Evolutionary conservation across 1,284 basidiomycete species (phyloP).

Genomic region (Tetrapyrgos nigripes): DNA sequence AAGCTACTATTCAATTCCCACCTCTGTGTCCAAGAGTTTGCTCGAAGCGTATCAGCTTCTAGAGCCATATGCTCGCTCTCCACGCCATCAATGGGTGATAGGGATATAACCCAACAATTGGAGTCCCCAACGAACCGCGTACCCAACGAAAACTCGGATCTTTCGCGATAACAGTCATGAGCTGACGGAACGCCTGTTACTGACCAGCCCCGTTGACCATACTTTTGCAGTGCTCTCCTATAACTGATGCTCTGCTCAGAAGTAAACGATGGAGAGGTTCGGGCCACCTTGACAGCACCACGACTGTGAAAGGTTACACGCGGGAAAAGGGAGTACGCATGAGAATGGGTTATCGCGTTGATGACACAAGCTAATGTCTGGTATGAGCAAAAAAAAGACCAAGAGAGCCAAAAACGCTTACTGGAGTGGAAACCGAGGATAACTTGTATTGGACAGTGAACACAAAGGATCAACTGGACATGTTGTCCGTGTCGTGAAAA

Average conservation of each 20-base stretch:
- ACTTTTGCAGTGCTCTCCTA: constrained; percentile 16
- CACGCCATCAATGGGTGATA: not conserved
- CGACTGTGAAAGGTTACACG: constrained; percentile 16
- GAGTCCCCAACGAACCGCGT: constrained; percentile 18
- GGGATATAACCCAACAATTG: constrained; percentile 16
- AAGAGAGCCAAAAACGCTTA: not conserved
- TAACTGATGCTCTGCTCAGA: not conserved
- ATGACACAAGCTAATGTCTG: constrained; percentile 49
- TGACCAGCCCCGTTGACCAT: constrained; percentile 21
- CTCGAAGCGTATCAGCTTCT: not conserved
- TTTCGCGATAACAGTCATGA: not conserved
- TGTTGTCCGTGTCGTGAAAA: not conserved
- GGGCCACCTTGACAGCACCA: not conserved
- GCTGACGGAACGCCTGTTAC: not conserved
- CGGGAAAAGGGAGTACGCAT: constrained; percentile 23
- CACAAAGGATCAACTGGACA: not conserved
- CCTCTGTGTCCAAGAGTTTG: not conserved
- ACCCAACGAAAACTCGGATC: constrained; percentile 3
- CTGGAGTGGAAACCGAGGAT: not conserved
- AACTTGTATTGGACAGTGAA: not conserved
- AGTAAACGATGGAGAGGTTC: not conserved
- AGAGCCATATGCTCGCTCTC: not conserved
- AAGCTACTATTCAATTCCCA: not conserved
- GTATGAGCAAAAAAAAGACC: not conserved
- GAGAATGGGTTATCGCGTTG: constrained; percentile 34